Percentiles rank a stretch among this genome's conserved stretches.
Conservation (phyloP, 1,139 yeast genomes). For the Nakaseomyces sp. region DNA sequence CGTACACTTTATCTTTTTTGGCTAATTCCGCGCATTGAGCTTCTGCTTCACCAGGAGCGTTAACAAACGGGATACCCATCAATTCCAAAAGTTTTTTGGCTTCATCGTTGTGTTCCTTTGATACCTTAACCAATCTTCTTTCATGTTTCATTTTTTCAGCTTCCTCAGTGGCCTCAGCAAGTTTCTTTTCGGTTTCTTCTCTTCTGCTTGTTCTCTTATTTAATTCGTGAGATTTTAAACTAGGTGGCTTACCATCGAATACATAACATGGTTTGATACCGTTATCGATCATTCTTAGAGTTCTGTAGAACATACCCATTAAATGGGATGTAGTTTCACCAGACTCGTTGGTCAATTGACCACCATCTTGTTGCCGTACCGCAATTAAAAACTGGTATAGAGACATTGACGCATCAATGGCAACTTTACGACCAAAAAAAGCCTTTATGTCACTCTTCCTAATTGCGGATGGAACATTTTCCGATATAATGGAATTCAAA, state of each 20-base stretch:
- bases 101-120: conserved; percentile 87
- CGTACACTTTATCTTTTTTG: conserved; percentile 78
- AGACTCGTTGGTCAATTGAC: conserved; percentile 72
- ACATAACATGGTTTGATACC: conserved; percentile 95
- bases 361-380: conserved; percentile 95
- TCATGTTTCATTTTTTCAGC: conserved; percentile 76
- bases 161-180: conserved; percentile 40
- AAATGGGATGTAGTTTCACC: conserved; percentile 95
- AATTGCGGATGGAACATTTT: conserved; percentile 80
- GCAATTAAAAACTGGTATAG: conserved; percentile 90
- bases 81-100: conserved; percentile 68
- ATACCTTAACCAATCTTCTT: conserved; percentile 79
- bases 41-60: conserved; percentile 97
- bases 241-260: conserved; percentile 87
- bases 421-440: conserved; percentile 88
- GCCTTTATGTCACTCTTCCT: conserved; percentile 73
- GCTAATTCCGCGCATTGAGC: conserved; percentile 97
- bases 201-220: conserved; percentile 74
- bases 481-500: conserved; percentile 53
- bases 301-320: conserved; percentile 92
- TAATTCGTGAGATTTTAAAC: conserved; percentile 84
- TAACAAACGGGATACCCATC: conserved; percentile 92
- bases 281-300: conserved; percentile 77
- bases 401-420: conserved; percentile 82
- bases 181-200: conserved; percentile 67